Conservation (phyloP, 495 filamentous ascomycete genomes). For the Penicillium herquei region DNA sequence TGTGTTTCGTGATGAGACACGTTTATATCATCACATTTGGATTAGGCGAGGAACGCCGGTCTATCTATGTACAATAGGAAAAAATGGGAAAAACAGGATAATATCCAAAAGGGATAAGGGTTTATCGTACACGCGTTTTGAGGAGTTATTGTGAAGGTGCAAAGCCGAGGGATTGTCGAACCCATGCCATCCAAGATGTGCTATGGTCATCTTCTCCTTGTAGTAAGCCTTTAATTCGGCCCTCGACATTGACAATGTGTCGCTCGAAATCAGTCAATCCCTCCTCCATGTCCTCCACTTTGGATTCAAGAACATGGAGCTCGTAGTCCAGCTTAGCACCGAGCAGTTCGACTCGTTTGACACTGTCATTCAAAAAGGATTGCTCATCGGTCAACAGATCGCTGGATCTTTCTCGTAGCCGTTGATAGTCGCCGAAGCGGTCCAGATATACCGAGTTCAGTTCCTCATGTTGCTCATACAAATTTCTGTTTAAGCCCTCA, state of each 20-base stretch:
- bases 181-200: slow-evolving; percentile 54
- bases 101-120: slow-evolving; percentile 5
- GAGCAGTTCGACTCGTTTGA: slow-evolving; percentile 80
- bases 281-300: slow-evolving; percentile 85
- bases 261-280: slow-evolving; percentile 77
- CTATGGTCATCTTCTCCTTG: slow-evolving; percentile 61
- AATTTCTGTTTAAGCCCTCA: slow-evolving; percentile 59
- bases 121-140: slow-evolving; percentile 21
- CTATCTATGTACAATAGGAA: slow-evolving; percentile 34
- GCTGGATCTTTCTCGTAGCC: slow-evolving; percentile 61
- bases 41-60: slow-evolving; percentile 16
- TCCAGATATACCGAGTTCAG: slow-evolving; percentile 69
- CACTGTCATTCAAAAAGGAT: slow-evolving; percentile 62
- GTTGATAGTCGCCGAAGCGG: slow-evolving; percentile 61
- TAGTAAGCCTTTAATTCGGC: slow-evolving; percentile 66
- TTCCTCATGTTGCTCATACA: slow-evolving; percentile 59
- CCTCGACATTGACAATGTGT: slow-evolving; percentile 78
- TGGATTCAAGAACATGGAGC: slow-evolving; percentile 72
- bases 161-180: slow-evolving; percentile 38
- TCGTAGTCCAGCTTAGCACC: slow-evolving; percentile 94
- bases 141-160: slow-evolving; percentile 9
- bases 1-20: slow-evolving; percentile 18
- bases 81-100: slow-evolving; percentile 14
- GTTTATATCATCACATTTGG: slow-evolving; percentile 25
- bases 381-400: slow-evolving; percentile 68